Evolutionary conservation across 2,329 filamentous ascomycete genomes (phyloP).

Genomic region (Diaporthe citri): DNA sequence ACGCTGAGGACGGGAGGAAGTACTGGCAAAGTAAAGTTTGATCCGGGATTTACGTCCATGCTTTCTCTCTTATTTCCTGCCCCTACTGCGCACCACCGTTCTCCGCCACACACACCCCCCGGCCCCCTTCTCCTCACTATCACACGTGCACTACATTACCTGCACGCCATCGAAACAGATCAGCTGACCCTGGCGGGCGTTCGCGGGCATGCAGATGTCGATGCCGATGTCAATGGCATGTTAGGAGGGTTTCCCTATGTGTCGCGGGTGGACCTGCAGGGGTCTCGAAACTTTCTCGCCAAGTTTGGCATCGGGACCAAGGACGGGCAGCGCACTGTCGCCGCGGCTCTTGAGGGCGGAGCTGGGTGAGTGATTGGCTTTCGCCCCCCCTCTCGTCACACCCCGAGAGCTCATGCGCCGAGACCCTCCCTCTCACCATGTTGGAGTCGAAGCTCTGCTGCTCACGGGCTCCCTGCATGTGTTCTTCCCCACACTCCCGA

Average conservation of each 20-base stretch:
- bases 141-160: not conserved
- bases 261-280: constrained; percentile 78
- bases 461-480: not conserved
- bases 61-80: not conserved
- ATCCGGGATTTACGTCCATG: not conserved
- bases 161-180: constrained; percentile 8
- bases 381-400: constrained; percentile 6
- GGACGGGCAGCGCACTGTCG: constrained; percentile 47
- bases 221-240: constrained; percentile 75
- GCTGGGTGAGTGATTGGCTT: constrained; percentile 52
- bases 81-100: not conserved
- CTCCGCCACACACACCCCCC: too few relatives aligned
- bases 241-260: constrained; percentile 78
- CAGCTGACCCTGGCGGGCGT: constrained; percentile 13
- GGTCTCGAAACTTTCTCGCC: constrained; percentile 77
- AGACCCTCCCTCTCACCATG: not conserved
- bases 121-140: not conserved
- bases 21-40: constrained; percentile 59
- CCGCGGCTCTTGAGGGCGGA: constrained; percentile 54
- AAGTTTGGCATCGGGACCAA: constrained; percentile 69
- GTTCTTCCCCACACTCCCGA: not conserved
- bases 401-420: constrained; percentile 29
- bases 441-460: not conserved
- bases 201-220: constrained; percentile 42
- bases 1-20: constrained; percentile 51